Evolutionary conservation across 148 eudicot species (phyloP), one percentile per base, ranked within the genome.

Genomic region (Fagopyrum esculentum): DNA sequence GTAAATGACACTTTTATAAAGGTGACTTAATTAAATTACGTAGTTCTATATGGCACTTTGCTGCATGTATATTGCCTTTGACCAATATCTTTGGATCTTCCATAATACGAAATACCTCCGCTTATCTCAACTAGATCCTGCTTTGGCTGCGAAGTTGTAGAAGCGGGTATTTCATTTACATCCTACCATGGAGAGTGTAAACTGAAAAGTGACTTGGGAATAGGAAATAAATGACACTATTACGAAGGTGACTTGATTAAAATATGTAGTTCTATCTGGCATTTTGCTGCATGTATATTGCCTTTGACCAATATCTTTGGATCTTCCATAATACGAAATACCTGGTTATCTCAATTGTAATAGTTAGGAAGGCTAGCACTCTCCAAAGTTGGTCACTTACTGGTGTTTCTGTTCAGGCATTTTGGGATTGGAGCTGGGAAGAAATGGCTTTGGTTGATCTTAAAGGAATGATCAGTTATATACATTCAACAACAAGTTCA

Each of bases 351-450:
- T 66, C 71, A 66, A 66, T 9, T 66, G 47, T 63, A 29, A 35
- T 66, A 40, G 71, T 17, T 66, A 13, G 45, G 46, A 66, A 66
- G 17, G 71, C 47, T 63, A 30, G 30, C 11, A 30, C 15, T 15
- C 12, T 40, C 47, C 46, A 6, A 40, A 66, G 15, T 66, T 16
- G 15, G 46, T 40, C 19, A 43, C 47, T 66, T 13, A 66, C 19
- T 35, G 12, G 2, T 40, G 43, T 44, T 76, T 74, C 54, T 71
- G 22, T 80, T 75, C 72, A 95, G 99, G 92, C 87, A 50, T 95
- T 85, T 82, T 95, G 99, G 99, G 97, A 95, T 69, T 95, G 99
- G 99, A 95, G 98, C 84, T 95, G 99, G 99, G 96, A 95, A 86
- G 98, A 95, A 74, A 47, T 92, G 82, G 99, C 98, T 74, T 80